These are phyloP conservation scores for Brassica carinata DNA, from an alignment of 345 rosid species.

Conservation along the genomic window DNA sequence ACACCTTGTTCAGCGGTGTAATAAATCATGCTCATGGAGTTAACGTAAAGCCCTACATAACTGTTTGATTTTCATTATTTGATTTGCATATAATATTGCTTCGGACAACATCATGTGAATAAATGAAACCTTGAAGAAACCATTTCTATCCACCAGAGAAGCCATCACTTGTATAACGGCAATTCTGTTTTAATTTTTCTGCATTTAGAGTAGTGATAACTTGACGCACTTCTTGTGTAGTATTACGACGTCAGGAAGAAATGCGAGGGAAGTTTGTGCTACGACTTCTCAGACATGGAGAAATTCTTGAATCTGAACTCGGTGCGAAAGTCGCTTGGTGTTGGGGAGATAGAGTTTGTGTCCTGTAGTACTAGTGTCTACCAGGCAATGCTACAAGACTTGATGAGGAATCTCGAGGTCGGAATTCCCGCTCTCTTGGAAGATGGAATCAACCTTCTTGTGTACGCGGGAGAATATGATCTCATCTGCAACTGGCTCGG, in stretches of 20 bases:
- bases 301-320: conserved; percentile 68
- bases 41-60: conserved; percentile 60
- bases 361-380: conserved; percentile 88
- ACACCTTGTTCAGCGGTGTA: conserved; percentile 72
- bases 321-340: conserved; percentile 80
- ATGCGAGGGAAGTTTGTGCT: conserved; percentile 87
- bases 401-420: conserved; percentile 95
- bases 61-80: not conserved
- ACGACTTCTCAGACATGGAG: conserved; percentile 98
- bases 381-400: conserved; percentile 85
- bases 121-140: not conserved
- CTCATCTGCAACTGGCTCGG: conserved; percentile 99
- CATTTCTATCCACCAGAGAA: not conserved
- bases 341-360: conserved; percentile 79
- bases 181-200: not conserved
- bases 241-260: conserved; percentile 92
- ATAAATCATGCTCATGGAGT: conserved; percentile 58
- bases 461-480: conserved; percentile 98
- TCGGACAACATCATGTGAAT: conserved; percentile 9
- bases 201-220: not conserved
- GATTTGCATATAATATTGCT: not conserved
- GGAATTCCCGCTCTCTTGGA: conserved; percentile 92
- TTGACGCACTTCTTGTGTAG: conserved; percentile 50
- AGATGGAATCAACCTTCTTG: conserved; percentile 87
- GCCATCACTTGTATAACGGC: not conserved